Base-by-base conservation (phyloP, 116 monocot genomes). In the Iris pallida region DNA sequence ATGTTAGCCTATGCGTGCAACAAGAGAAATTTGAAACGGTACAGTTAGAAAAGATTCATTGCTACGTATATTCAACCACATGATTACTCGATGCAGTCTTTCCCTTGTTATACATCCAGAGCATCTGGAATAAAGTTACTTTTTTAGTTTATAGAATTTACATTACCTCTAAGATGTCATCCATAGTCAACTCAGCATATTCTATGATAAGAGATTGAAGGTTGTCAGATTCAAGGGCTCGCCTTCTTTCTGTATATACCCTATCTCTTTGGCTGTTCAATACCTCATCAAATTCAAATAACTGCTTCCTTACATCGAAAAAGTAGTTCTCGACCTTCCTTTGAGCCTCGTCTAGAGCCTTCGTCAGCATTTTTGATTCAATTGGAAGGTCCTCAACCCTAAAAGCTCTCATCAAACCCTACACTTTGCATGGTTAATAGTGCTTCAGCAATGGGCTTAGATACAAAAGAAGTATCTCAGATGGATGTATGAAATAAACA, bases 311-410 rank as follows among this genome's bases (percentile, higher is more conserved):
- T 20, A 91, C 91, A 75, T 95, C 95, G 72, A 95, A 95, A 59
- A 91, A 95, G 80, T 95, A 91, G 59, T 89, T 95, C 48, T 95
- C 95, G 20, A 95, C 95, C 71, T 95, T 91, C 53, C 95, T 86
- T 74, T 95, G 95, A 81, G 95, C 95, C 56, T 95, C 95, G 81
- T 95, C 95, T 49, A 95, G 74, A n/a, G 95, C 86, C 75, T 89
- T 95, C 58, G 95, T 91, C 58, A 95, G 86, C 91, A 91, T 91
- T 58, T 80, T 76, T 12, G 91, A 95, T 76, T 95, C 95, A 57
- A 95, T 91, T 47, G 95, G 95, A 52, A 95, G 82, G 64, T 95
- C 95, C 76, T 95, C 95, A 73, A 95, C 86, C 78, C 95, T 83
- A 63, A 95, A 95, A 64, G 95, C 95, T 54, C 78, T 86, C 95